A percentile compares a stretch with the other conserved stretches of the same genome.
Conservation (phyloP, 495 filamentous ascomycete species). For the Tuber magnatum region DNA sequence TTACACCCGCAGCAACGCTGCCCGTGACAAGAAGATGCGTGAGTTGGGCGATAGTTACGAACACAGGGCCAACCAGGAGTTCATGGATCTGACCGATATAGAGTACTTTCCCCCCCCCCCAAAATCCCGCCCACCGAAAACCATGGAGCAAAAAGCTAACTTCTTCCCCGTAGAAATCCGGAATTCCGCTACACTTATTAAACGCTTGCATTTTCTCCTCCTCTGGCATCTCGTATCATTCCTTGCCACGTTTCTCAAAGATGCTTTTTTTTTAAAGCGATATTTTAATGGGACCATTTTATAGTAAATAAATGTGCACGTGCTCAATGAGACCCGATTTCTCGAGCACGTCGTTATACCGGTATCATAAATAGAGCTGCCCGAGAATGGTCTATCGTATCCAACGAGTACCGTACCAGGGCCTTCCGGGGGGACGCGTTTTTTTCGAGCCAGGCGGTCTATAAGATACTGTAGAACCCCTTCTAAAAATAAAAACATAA, state of each 20-base stretch:
- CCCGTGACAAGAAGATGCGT: not conserved
- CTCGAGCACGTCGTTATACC: not conserved
- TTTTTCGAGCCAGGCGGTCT: too few species aligned
- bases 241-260: not conserved
- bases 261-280: too few species aligned
- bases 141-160: not conserved
- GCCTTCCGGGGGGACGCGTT: too few species aligned
- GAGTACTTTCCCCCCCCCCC: constrained; percentile 53
- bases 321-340: not conserved
- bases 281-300: not conserved
- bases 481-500: too few species aligned
- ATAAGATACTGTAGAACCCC: too few species aligned
- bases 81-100: constrained; percentile 56
- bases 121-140: constrained; percentile 41
- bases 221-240: not conserved
- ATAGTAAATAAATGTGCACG: not conserved
- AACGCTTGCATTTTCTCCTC: not conserved
- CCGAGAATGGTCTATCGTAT: not conserved
- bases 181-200: constrained; percentile 1
- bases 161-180: not conserved
- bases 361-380: not conserved
- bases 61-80: constrained; percentile 24
- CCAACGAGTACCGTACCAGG: too few species aligned
- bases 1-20: not conserved
- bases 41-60: not conserved